phyloP scores from a whole-genome alignment of 2,329 filamentous ascomycete species.

The Reticulascus tulasneorum region DNA sequence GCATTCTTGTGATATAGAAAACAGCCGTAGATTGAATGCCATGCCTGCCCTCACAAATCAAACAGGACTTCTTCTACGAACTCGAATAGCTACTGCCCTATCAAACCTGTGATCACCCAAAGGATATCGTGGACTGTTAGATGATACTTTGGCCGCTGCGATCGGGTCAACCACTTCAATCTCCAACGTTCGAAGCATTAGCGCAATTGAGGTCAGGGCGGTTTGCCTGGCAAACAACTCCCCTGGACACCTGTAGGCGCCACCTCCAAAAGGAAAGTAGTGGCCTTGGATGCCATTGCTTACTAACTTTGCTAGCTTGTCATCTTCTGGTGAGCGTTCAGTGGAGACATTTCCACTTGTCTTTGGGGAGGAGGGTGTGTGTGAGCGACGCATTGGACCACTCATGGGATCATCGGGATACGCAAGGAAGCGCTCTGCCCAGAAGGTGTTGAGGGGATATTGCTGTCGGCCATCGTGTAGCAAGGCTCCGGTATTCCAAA shows the following conservation, averaged over 20 bases:
- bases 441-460: conserved; percentile 10
- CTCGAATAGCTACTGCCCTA: neutral
- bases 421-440: conserved; percentile 15
- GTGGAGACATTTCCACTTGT: neutral
- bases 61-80: neutral
- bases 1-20: too few relatives aligned
- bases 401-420: conserved; percentile 14
- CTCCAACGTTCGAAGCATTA: conserved; percentile 2
- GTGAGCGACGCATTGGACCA: conserved; percentile 11
- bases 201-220: neutral
- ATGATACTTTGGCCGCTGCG: neutral
- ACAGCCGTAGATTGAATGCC: too few relatives aligned
- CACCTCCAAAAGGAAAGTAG: conserved; percentile 9
- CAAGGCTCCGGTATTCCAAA: conserved; percentile 4
- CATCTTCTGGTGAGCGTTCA: neutral
- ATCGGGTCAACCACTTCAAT: neutral
- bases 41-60: too few relatives aligned
- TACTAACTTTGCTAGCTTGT: conserved; percentile 1
- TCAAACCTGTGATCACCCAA: conserved; percentile 8
- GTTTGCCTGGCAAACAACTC: conserved; percentile 8
- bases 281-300: conserved; percentile 2
- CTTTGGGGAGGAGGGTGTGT: too few relatives aligned
- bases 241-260: conserved; percentile 9
- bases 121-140: conserved; percentile 2
- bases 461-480: neutral